A percentile compares a stretch with the other conserved stretches of the same genome.
Evolutionary conservation across 2,329 filamentous ascomycete species (phyloP).

Genomic region (Coleophoma crateriformis): DNA sequence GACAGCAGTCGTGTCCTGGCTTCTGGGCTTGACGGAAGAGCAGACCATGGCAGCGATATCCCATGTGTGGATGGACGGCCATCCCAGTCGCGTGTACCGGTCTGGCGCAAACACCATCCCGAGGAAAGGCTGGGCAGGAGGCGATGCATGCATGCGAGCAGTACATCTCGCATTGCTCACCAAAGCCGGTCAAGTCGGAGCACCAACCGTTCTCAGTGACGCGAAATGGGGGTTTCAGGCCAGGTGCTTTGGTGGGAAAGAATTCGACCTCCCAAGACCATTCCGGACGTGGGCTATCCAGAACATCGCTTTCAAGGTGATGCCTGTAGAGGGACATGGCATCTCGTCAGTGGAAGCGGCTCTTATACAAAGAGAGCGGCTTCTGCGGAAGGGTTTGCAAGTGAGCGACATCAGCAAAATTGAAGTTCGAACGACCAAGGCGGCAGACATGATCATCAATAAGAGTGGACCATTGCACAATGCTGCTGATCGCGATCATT

Average conservation of each 20-base stretch:
- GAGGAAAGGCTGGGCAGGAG: constrained; percentile 36
- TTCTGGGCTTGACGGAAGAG: constrained; percentile 28
- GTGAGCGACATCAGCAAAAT: too few species aligned
- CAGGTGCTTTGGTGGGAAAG: too few species aligned
- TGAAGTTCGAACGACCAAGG: constrained; percentile 23
- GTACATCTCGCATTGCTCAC: constrained; percentile 30
- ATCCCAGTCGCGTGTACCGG: constrained; percentile 29
- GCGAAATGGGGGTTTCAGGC: too few species aligned
- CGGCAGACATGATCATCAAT: constrained; percentile 28
- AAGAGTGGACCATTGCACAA: constrained; percentile 23
- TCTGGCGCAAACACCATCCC: constrained; percentile 28
- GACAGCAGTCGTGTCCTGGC: constrained; percentile 29
- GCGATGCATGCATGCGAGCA: constrained; percentile 33
- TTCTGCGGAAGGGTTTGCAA: too few species aligned
- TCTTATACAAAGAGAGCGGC: too few species aligned
- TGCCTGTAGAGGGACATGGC: constrained; percentile 23
- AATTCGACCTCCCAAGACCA: constrained; percentile 17
- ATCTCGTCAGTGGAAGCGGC: constrained; percentile 4
- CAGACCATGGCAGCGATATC: constrained; percentile 30
- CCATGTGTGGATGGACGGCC: constrained; percentile 34
- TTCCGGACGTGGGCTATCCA: constrained; percentile 16
- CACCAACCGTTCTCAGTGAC: constrained; percentile 24
- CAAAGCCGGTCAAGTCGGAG: constrained; percentile 22
- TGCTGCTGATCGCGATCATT: constrained; percentile 30
- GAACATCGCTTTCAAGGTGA: constrained; percentile 21